phyloP scores from a whole-genome alignment of 2,329 filamentous ascomycete genomes.

The Rhynchosporium agropyri region DNA sequence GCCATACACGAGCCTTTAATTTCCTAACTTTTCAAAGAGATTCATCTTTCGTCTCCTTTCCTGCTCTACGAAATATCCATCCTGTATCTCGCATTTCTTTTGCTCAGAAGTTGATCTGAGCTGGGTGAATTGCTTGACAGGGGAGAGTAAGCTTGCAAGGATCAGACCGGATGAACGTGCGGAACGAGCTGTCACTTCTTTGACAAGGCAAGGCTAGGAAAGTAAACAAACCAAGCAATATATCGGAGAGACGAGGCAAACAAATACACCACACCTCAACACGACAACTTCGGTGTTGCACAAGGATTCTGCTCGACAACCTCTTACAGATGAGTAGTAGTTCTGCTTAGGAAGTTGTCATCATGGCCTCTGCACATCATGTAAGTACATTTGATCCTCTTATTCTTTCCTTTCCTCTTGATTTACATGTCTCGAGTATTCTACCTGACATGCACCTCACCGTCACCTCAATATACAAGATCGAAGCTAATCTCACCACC shows the following conservation, averaged over 20 bases:
- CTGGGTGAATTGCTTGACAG: background rate
- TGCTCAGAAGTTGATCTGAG: background rate
- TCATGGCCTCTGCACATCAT: slow-evolving; percentile 21
- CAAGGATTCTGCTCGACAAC: background rate
- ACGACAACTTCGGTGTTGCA: slow-evolving; percentile 1
- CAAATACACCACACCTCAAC: slow-evolving; percentile 15
- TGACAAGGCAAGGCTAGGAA: slow-evolving; percentile 9
- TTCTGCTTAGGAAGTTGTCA: slow-evolving; percentile 13
- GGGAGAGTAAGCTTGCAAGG: background rate
- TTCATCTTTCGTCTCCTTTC: background rate
- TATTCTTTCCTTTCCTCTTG: background rate
- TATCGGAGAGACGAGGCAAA: slow-evolving; percentile 9
- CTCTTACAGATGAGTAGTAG: slow-evolving; percentile 13
- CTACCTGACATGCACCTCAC: slow-evolving; percentile 16
- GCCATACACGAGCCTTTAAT: slow-evolving; percentile 5
- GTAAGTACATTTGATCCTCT: slow-evolving; percentile 17
- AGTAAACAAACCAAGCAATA: slow-evolving; percentile 15
- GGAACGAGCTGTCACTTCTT: slow-evolving; percentile 7
- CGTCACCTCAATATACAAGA: background rate
- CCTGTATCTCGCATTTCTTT: background rate
- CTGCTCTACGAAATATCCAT: background rate
- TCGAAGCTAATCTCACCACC: slow-evolving; percentile 5
- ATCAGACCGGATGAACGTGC: slow-evolving; percentile 18
- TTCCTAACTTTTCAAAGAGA: background rate
- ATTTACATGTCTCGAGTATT: background rate